Base-by-base conservation (phyloP, 1,284 basidiomycete genomes). In the Coriolopsis trogii region DNA sequence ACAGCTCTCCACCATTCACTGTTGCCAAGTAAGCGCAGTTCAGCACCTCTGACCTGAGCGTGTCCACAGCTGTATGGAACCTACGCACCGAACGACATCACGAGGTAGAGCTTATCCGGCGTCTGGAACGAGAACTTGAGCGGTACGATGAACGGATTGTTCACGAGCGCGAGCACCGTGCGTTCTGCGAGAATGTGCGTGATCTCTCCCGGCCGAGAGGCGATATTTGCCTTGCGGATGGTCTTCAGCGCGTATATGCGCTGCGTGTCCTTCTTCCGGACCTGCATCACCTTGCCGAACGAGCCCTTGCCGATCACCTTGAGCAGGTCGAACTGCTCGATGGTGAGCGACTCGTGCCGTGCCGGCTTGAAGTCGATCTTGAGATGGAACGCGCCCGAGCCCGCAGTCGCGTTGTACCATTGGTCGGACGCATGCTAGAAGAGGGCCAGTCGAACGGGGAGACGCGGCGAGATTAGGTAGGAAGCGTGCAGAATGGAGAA, bases 41-140 rank as follows among this genome's bases (percentile, higher is more conserved):
- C 41, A 41, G 25, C 33, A 6, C 29, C 30, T 45, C 28, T 41
- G 31, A 33, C 36, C 33, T 18, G n/a, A 9, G 20, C 20, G 12
- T 39, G 10, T 15, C n/a, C n/a, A n/a, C n/a, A 13, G 31, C 15
- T 24, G 20, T 16, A 57, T 20, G 52, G 25, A 29, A 30, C 39
- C 54, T 21, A 67, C 82, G 53, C 42, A 88, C 88, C 87, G 65
- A 98, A 99, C 13, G 95, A 95, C 81, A 99, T 90, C 18, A 98
- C 94, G 46, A 99, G 77, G 70, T 99, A 99, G 10, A 99, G 79
- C 73, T 99, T 99, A 69, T 99, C 96, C 4, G 92, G 92, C 59
- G 89, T 95, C 74, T 99, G 96, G 81, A 99, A 99, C 7, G 92
- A 95, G 72, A 99, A 98, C 69, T 99, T 99, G 70, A 99, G 85